A percentile compares a stretch with the other conserved stretches of the same genome.
phyloP scores from a whole-genome alignment of 1,284 basidiomycete species.

The Volvariella volvacea region DNA sequence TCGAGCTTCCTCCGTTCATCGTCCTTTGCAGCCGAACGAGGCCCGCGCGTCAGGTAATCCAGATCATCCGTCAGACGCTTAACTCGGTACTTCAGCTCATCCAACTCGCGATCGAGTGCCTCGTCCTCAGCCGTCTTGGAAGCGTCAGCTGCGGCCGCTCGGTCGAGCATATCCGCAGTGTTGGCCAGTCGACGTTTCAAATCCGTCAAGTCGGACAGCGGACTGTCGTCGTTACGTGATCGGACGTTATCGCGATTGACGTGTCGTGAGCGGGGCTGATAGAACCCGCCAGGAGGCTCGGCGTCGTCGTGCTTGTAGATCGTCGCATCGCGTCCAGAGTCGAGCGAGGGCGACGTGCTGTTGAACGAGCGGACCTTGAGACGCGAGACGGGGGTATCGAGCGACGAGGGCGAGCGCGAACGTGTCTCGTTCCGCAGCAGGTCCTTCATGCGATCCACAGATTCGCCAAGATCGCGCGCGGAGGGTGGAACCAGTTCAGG shows the following conservation, averaged over 20 bases:
- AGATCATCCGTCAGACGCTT: conserved; percentile 90
- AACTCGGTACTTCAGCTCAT: conserved; percentile 83
- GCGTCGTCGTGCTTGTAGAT: conserved; percentile 86
- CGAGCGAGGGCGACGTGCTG: conserved; percentile 42
- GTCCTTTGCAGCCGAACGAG: conserved; percentile 71
- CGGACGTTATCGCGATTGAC: conserved; percentile 84
- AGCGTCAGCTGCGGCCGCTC: conserved; percentile 54
- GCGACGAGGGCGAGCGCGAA: conserved; percentile 45
- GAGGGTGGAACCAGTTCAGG: conserved; percentile 92
- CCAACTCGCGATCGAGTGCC: conserved; percentile 83
- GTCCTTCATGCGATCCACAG: conserved; percentile 88
- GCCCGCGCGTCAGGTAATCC: conserved; percentile 81
- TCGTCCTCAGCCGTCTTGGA: conserved; percentile 76
- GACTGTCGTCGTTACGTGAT: conserved; percentile 66
- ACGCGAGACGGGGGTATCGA: conserved; percentile 50
- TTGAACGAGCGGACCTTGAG: conserved; percentile 70
- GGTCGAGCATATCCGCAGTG: conserved; percentile 80
- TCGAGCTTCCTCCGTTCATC: conserved; percentile 86
- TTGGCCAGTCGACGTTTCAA: conserved; percentile 84
- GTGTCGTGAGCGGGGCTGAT: conserved; percentile 85
- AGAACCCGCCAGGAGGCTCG: conserved; percentile 55
- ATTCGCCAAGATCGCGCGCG: conserved; percentile 83
- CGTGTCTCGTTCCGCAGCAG: conserved; percentile 83
- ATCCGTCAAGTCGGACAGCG: conserved; percentile 73
- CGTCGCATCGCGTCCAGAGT: conserved; percentile 76